Evolutionary conservation across 306 rosid genomes (phyloP).

Genomic region (Hylodesmum podocarpum): DNA sequence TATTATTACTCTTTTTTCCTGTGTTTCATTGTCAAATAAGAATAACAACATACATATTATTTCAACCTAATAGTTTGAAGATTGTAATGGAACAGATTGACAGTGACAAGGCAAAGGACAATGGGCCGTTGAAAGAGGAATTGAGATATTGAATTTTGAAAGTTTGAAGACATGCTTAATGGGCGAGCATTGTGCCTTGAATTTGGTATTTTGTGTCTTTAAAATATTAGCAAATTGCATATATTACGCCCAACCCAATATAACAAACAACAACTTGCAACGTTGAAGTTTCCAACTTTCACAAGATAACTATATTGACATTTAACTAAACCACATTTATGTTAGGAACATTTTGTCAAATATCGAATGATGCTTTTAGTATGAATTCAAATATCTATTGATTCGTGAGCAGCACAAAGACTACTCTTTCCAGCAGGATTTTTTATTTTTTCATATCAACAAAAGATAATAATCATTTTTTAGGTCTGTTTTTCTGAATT

Average conservation of each 20-base stretch:
- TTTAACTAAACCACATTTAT: conserved; percentile 22
- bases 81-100: not conserved
- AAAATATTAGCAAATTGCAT: conserved; percentile 29
- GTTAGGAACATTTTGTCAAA: conserved; percentile 24
- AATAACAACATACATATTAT: not conserved
- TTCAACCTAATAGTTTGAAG: not conserved
- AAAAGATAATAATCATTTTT: not conserved
- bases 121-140: conserved; percentile 9
- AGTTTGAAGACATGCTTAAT: not conserved
- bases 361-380: conserved; percentile 8
- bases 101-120: conserved; percentile 25
- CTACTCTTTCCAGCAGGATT: not conserved
- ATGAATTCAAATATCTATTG: not conserved
- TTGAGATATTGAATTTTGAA: not conserved
- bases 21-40: not conserved
- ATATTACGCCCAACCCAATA: conserved; percentile 4
- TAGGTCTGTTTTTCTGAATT: not conserved
- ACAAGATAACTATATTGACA: conserved; percentile 26
- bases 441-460: not conserved
- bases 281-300: conserved; percentile 15
- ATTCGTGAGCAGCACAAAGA: not conserved
- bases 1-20: not conserved
- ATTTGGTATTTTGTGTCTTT: not conserved
- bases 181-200: conserved; percentile 8
- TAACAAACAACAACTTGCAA: conserved; percentile 27